These are phyloP conservation scores for Biscogniauxia marginata DNA, from an alignment of 2,329 filamentous ascomycete species.

Conservation along the genomic window DNA sequence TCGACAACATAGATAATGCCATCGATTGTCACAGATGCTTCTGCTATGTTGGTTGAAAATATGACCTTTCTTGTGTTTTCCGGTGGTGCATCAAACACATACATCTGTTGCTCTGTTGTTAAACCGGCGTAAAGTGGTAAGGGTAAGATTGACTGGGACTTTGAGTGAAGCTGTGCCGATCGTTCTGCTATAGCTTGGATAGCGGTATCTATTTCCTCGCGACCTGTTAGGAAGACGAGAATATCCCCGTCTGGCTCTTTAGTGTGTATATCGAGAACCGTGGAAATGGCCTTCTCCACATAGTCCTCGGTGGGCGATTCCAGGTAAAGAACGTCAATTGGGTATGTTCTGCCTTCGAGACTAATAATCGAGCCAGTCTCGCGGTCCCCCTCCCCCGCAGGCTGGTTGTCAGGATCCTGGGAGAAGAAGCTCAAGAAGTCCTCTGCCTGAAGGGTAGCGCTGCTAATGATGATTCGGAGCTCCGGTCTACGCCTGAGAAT, in stretches of 20 bases:
- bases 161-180: constrained; percentile 59
- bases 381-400: constrained; percentile 23
- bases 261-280: constrained; percentile 83
- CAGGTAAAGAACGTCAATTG: constrained; percentile 83
- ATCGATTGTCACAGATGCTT: constrained; percentile 92
- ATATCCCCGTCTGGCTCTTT: constrained; percentile 83
- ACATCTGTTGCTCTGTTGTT: constrained; percentile 89
- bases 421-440: constrained; percentile 79
- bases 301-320: constrained; percentile 81
- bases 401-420: constrained; percentile 37
- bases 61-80: constrained; percentile 87
- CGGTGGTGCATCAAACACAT: constrained; percentile 82
- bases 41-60: constrained; percentile 92
- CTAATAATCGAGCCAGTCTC: constrained; percentile 66
- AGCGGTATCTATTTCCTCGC: constrained; percentile 85
- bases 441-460: constrained; percentile 88
- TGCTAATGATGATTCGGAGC: constrained; percentile 85
- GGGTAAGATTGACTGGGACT: constrained; percentile 60
- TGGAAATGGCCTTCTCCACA: constrained; percentile 76
- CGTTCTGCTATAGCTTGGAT: constrained; percentile 78
- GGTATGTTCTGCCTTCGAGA: constrained; percentile 83
- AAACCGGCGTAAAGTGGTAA: constrained; percentile 88
- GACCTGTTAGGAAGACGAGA: constrained; percentile 85
- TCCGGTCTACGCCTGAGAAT: constrained; percentile 78
- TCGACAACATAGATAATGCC: constrained; percentile 91